Conservation (phyloP, 495 filamentous ascomycete species). For the Penicillium samsonianum region DNA sequence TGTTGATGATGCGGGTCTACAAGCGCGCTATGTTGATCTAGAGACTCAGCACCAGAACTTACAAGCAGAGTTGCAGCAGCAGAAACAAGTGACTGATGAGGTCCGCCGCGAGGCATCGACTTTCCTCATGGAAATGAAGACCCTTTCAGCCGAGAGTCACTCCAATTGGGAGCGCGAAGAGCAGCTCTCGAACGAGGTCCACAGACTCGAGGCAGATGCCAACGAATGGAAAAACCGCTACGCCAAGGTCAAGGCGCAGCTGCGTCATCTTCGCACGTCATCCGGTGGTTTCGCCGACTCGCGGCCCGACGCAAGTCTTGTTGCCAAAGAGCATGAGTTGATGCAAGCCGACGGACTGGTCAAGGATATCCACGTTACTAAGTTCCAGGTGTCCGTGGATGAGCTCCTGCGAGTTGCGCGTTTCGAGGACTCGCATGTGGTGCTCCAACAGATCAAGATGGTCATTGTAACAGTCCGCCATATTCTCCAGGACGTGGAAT, state of each 20-base stretch:
- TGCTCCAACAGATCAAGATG: slow-evolving; percentile 77
- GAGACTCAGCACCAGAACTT: slow-evolving; percentile 72
- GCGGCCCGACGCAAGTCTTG: slow-evolving; percentile 61
- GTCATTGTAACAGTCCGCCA: slow-evolving; percentile 77
- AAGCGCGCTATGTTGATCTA: slow-evolving; percentile 60
- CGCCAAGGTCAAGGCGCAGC: slow-evolving; percentile 80
- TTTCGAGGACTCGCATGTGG: slow-evolving; percentile 64
- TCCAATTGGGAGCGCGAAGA: slow-evolving; percentile 81
- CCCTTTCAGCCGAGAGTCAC: slow-evolving; percentile 74
- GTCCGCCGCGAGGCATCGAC: slow-evolving; percentile 81
- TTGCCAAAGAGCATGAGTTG: slow-evolving; percentile 70
- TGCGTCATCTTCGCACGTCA: slow-evolving; percentile 77
- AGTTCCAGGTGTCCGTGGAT: slow-evolving; percentile 93
- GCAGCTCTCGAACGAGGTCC: slow-evolving; percentile 68
- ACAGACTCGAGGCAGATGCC: slow-evolving; percentile 75
- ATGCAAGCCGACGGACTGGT: slow-evolving; percentile 73
- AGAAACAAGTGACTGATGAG: slow-evolving; percentile 83
- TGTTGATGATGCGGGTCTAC: slow-evolving; percentile 48
- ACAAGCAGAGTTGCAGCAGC: slow-evolving; percentile 66
- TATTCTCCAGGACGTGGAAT: slow-evolving; percentile 77
- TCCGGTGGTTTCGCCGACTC: slow-evolving; percentile 68
- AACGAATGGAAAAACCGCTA: slow-evolving; percentile 89
- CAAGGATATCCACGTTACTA: slow-evolving; percentile 88
- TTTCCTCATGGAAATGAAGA: slow-evolving; percentile 87
- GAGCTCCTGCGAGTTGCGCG: slow-evolving; percentile 82